These are phyloP conservation scores for Skeletonema potamos DNA, from an alignment of 108 stramenopile species.

Conservation along the genomic window DNA sequence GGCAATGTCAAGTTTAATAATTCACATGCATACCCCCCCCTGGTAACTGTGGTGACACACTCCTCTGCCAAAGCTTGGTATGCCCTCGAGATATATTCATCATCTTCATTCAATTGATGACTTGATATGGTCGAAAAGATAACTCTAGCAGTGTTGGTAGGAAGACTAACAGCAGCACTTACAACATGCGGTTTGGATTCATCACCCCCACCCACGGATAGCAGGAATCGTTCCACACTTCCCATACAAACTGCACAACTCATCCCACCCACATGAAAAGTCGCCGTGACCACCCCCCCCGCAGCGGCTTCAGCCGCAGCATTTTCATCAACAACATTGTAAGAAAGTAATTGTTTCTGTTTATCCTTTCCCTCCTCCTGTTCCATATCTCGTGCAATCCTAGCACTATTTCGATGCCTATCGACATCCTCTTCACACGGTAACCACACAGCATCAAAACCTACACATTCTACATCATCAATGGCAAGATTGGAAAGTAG, in stretches of 20 bases:
- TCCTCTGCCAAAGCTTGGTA: constrained; percentile 33
- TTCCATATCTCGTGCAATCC: not conserved
- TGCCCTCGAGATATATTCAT: constrained; percentile 3
- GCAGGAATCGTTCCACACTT: constrained; percentile 54
- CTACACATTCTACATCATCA: constrained; percentile 59
- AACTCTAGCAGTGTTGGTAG: constrained; percentile 52
- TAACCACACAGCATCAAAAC: constrained; percentile 57
- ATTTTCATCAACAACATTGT: not conserved
- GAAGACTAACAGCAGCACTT: constrained; percentile 47
- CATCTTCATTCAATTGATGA: not conserved
- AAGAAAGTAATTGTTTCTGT: not conserved
- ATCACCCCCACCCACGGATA: constrained; percentile 12
- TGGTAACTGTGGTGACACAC: constrained; percentile 44
- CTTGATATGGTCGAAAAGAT: constrained; percentile 11
- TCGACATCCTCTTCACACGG: constrained; percentile 28
- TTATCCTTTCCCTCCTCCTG: not conserved
- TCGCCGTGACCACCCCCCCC: constrained; percentile 13
- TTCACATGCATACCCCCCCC: constrained; percentile 60
- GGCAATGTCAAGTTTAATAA: constrained; percentile 22
- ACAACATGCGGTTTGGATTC: constrained; percentile 34
- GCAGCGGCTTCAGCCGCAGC: not conserved
- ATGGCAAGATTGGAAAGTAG: constrained; percentile 28
- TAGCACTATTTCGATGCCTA: constrained; percentile 4
- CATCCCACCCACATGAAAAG: constrained; percentile 65
- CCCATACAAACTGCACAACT: constrained; percentile 72